Percentiles rank a stretch among this genome's conserved stretches.
Conservation (phyloP, 768 basidiomycete species). For the Russula foetens region DNA sequence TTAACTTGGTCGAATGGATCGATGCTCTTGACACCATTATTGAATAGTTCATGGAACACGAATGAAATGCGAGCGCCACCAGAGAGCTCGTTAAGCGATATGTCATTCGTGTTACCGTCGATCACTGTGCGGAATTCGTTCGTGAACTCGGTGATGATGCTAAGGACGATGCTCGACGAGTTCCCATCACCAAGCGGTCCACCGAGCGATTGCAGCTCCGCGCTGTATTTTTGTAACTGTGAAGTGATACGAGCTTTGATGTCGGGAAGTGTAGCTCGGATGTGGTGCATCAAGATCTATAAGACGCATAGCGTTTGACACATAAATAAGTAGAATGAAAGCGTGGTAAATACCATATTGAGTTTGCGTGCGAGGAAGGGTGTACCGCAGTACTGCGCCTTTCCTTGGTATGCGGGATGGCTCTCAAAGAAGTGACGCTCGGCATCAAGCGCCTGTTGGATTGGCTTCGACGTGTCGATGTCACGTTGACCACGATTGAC, state of each 20-base stretch:
- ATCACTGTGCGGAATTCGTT: conserved; percentile 94
- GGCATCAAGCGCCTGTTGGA: conserved; percentile 74
- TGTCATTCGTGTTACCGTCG: conserved; percentile 95
- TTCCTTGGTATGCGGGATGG: conserved; percentile 87
- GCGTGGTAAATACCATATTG: conserved; percentile 60
- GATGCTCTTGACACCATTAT: conserved; percentile 90
- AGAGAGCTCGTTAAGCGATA: conserved; percentile 92
- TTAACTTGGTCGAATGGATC: conserved; percentile 99
- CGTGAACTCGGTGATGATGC: conserved; percentile 98
- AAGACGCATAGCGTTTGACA: background rate
- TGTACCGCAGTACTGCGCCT: conserved; percentile 94
- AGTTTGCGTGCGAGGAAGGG: conserved; percentile 93
- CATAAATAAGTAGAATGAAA: background rate
- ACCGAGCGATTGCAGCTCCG: conserved; percentile 78
- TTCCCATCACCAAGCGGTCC: conserved; percentile 80
- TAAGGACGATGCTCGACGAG: conserved; percentile 86
- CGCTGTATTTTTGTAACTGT: conserved; percentile 81
- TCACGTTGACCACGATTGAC: conserved; percentile 98
- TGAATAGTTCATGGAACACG: conserved; percentile 98
- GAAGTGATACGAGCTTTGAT: conserved; percentile 94
- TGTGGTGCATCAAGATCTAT: conserved; percentile 98
- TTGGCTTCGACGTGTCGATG: conserved; percentile 85
- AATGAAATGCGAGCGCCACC: conserved; percentile 98
- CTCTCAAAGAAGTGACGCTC: conserved; percentile 94
- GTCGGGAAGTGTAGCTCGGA: conserved; percentile 94